phyloP scores from a whole-genome alignment of 192 early-diverging fungal genomes.

The Coemansia pectinata region DNA sequence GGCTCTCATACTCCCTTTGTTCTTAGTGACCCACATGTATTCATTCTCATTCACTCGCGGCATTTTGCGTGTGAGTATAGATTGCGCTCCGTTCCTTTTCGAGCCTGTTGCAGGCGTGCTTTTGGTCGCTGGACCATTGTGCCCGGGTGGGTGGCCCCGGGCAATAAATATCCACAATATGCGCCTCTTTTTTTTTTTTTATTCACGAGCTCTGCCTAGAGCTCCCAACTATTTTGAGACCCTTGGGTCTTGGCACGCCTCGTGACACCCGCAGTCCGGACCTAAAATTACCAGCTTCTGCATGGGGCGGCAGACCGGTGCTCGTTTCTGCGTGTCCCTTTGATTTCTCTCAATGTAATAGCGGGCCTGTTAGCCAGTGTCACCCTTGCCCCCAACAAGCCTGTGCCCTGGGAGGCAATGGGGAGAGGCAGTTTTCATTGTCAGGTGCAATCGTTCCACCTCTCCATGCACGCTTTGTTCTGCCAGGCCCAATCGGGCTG shows the following conservation, averaged over 20 bases:
- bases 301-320: not conserved
- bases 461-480: conserved; percentile 3
- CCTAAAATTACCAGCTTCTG: not conserved
- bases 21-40: not conserved
- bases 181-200: not conserved
- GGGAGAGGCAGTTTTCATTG: not conserved
- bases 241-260: not conserved
- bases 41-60: not conserved
- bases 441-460: not conserved
- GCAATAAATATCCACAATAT: conserved; percentile 1
- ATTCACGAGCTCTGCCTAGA: not conserved
- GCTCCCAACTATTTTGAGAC: not conserved
- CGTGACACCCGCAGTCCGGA: not conserved
- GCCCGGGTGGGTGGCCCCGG: not conserved
- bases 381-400: not conserved
- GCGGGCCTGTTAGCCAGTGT: not conserved
- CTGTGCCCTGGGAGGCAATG: not conserved
- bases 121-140: not conserved
- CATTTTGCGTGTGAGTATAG: not conserved
- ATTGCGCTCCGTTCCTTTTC: not conserved
- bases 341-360: not conserved
- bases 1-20: not conserved
- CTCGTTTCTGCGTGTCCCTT: not conserved
- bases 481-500: not conserved
- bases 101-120: not conserved